These are phyloP conservation scores for Hibiscus syriacus DNA, from an alignment of 345 rosid genomes.

Conservation along the genomic window DNA sequence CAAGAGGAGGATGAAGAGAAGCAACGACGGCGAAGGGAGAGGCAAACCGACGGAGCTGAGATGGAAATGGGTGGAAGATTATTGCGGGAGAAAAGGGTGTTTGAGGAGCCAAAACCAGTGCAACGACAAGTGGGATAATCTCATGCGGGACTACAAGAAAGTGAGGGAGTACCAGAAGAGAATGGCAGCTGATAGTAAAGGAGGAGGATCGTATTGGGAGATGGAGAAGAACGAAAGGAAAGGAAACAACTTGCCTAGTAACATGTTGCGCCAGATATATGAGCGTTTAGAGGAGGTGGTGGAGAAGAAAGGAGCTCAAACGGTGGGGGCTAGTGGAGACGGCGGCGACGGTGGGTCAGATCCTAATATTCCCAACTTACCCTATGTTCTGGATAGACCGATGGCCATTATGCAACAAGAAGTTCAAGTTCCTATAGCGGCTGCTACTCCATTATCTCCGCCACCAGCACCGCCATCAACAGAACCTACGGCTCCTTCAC, in stretches of 20 bases:
- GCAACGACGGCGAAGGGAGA: slow-evolving; percentile 31
- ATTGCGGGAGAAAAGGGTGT: slow-evolving; percentile 70
- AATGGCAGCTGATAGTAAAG: slow-evolving; percentile 14
- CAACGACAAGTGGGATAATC: slow-evolving; percentile 96
- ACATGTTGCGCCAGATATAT: slow-evolving; percentile 60
- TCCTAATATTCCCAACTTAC: slow-evolving; percentile 11
- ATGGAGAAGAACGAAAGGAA: slow-evolving; percentile 79
- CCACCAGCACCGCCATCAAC: slow-evolving; percentile 22
- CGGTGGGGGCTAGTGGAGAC: neutral
- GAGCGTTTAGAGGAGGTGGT: slow-evolving; percentile 63
- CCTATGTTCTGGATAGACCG: slow-evolving; percentile 16
- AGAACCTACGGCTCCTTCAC: slow-evolving; percentile 10
- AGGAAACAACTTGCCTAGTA: slow-evolving; percentile 69
- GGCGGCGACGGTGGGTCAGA: slow-evolving; percentile 3
- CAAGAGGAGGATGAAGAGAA: slow-evolving; percentile 67
- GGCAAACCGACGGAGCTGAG: slow-evolving; percentile 64
- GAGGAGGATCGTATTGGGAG: slow-evolving; percentile 53
- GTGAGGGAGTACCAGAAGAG: slow-evolving; percentile 55
- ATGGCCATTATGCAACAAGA: slow-evolving; percentile 25
- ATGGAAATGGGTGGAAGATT: slow-evolving; percentile 97
- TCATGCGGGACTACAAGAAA: slow-evolving; percentile 93
- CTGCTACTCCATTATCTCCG: slow-evolving; percentile 19
- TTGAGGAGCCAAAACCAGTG: slow-evolving; percentile 89
- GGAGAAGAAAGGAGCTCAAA: slow-evolving; percentile 43
- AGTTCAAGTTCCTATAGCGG: slow-evolving; percentile 12